Conservation (phyloP, 2,329 filamentous ascomycete species). For the Xylariaceae sp. region DNA sequence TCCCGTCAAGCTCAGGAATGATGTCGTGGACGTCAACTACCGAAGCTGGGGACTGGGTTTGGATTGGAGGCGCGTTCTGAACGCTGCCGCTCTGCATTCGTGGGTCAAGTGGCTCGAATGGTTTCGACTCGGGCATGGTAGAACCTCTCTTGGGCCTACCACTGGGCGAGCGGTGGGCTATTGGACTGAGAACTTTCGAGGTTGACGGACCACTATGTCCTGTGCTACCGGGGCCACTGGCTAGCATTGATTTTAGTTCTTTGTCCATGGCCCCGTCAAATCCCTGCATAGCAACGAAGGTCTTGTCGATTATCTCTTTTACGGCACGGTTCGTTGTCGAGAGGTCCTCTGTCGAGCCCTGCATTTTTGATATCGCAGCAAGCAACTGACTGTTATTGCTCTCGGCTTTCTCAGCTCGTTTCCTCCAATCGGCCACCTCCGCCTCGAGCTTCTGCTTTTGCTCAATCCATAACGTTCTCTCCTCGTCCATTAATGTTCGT, state of each 20-base stretch:
- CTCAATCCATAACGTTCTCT: conserved; percentile 43
- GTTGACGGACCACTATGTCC: conserved; percentile 12
- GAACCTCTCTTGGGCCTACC: conserved; percentile 22
- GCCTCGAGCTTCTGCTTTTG: conserved; percentile 40
- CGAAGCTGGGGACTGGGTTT: conserved; percentile 47
- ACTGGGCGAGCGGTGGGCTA: conserved; percentile 19
- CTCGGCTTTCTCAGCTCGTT: conserved; percentile 27
- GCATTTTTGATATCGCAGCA: not conserved
- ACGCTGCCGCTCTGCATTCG: conserved; percentile 40
- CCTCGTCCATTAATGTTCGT: conserved; percentile 49
- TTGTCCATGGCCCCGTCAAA: conserved; percentile 15
- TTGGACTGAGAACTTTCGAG: conserved; percentile 16
- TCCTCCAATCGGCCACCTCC: conserved; percentile 41
- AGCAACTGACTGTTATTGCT: conserved; percentile 16
- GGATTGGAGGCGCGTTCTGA: conserved; percentile 9
- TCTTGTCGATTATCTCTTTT: not conserved
- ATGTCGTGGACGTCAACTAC: conserved; percentile 58
- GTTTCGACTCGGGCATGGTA: conserved; percentile 34
- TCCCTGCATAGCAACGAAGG: not conserved
- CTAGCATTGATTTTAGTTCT: conserved; percentile 10
- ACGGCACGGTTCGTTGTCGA: not conserved
- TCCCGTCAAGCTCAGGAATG: conserved; percentile 56
- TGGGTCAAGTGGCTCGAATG: conserved; percentile 40
- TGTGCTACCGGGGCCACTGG: conserved; percentile 17
- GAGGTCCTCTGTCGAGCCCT: not conserved